Evolutionary conservation across 2,329 filamentous ascomycete genomes (phyloP), one percentile per base, ranked within the genome.

Genomic region (Alternaria solani): DNA sequence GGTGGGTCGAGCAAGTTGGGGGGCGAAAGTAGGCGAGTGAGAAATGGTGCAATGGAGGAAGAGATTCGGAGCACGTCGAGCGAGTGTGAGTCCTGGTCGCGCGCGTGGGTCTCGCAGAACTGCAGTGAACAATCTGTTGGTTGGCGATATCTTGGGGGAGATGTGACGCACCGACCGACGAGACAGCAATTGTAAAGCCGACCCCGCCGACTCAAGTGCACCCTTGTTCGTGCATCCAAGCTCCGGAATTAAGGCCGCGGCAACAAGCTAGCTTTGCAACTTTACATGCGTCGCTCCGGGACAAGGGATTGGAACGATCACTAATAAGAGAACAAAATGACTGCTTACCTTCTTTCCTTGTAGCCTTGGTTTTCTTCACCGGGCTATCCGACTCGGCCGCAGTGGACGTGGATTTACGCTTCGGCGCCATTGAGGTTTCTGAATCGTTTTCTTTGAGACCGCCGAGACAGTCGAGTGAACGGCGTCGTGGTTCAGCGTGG

Each of bases 141-240:
- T 43, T 57, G 52, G 58, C 47, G 53, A 53, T 63, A 59, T 38
- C 46, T 58, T 61, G 55, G 57, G 54, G 59, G 41, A 62, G 61
- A 51, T 57, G 65, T 67, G 67, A 64, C 63, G 67, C 63, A 67
- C 63, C 62, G 51, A 67, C 63, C 62, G 49, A 59, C 57, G 63
- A 68, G 64, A 57, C 62, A 67, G 58, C 63, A 46, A 49, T 53
- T 61, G 57, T 42, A 64, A 8, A 23, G 57, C 60, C 63, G 61
- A 67, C 55, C 61, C 57, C 67, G 61, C 60, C 56, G 51, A 46
- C 20, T 49, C 55, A 59, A 55, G 59, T 58, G 62, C 64, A 62
- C 59, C 59, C 60, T 59, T 44, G 39, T n/a, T 36, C 51, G 38
- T 52, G 39, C 44, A 51, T 44, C 47, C 62, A 55, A 28, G 51